Evolutionary conservation across 1,139 yeast genomes (phyloP), one percentile per base, ranked within the genome.

Genomic region (Yamadazyma kanchanaburiensis): DNA sequence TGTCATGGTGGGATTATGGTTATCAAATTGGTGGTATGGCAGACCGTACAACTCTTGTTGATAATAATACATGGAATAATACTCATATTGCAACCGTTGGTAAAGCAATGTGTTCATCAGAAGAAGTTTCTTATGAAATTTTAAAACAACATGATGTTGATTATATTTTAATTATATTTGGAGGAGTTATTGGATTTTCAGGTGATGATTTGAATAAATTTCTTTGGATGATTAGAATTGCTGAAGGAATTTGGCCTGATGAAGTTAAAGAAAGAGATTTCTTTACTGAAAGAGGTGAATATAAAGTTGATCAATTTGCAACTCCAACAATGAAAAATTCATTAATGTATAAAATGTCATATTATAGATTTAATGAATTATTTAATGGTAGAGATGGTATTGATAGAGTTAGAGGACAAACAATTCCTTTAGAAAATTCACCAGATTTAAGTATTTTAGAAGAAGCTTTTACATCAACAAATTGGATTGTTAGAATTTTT

Each of bases 1-100:
- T 94, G 84, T 84, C 97, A 6, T 94, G 99, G 99, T 94, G 99
- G 99, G 99, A 94, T 69, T 94, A 94, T 55, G 99, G 99, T 33
- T 94, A 94, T 61, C 99, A 94, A 64, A 94, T 94, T 51, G 98
- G 98, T 47, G 99, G 99, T 39, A 91, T 94, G 97, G 98, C 98
- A 26, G 98, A 94, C 61, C 79, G 98, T 57, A 91, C 98, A 42
- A 94, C 99, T 4, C 73, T 94, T 46, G 99, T 94, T 25, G 99
- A 94, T 60, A 94, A 94, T 73, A 94, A 94, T 61, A 94, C 99
- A 8, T 94, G 99, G 99, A 94, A 94, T 58, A 94, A 94, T 65
- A 94, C 99, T 4, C 99, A 94, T 57, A 94, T 94, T 61, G 99
- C 98, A 44, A 88, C 96, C n/a, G 98, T 94, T 33, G 99, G 99